A percentile compares a stretch with the other conserved stretches of the same genome.
Evolutionary conservation across 768 basidiomycete genomes (phyloP).

Genomic region (Leucosporidium scottii): DNA sequence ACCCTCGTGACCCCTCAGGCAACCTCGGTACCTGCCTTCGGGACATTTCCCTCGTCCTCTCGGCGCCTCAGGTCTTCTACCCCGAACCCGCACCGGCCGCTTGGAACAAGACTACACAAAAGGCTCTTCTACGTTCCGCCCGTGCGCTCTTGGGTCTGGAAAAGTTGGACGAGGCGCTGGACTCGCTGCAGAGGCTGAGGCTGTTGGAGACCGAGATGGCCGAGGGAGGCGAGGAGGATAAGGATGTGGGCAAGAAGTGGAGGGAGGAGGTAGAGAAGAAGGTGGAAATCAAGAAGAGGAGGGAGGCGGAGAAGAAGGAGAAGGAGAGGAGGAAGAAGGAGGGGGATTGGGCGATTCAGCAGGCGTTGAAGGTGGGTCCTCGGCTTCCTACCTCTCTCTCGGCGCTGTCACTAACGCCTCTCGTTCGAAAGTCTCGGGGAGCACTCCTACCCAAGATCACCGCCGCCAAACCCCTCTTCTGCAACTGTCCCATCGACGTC

Average conservation of each 20-base stretch:
- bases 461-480: constrained; percentile 31
- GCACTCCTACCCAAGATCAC: constrained; percentile 52
- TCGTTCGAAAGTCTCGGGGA: constrained; percentile 59
- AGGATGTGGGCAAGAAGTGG: constrained; percentile 51
- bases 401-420: not conserved
- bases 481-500: constrained; percentile 52
- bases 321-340: constrained; percentile 42
- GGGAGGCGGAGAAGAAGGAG: constrained; percentile 39
- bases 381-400: not conserved
- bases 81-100: constrained; percentile 29
- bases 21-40: constrained; percentile 80
- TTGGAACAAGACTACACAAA: constrained; percentile 60
- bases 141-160: constrained; percentile 67
- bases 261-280: constrained; percentile 47
- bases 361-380: constrained; percentile 59
- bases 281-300: constrained; percentile 34
- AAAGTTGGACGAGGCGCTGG: constrained; percentile 69
- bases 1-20: constrained; percentile 47
- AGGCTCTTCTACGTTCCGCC: constrained; percentile 81
- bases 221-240: constrained; percentile 37
- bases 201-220: constrained; percentile 48
- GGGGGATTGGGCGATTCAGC: constrained; percentile 51
- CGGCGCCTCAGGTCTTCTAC: constrained; percentile 2
- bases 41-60: constrained; percentile 70
- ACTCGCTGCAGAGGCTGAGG: constrained; percentile 65